phyloP scores from a whole-genome alignment of 140 eudicot genomes.

The Bidens hawaiensis region DNA sequence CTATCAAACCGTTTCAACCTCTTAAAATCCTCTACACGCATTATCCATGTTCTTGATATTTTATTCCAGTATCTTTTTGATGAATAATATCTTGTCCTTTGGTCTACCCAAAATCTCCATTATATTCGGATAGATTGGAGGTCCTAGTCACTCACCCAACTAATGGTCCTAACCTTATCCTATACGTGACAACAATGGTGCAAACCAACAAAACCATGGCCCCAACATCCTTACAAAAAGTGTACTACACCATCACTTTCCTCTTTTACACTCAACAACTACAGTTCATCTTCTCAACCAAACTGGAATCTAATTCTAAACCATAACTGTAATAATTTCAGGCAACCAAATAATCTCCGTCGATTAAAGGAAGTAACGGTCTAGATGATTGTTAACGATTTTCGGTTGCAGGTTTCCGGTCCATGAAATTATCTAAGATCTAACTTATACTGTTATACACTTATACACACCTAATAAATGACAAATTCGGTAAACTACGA shows the following conservation, averaged over 20 bases:
- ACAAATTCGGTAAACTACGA: neutral
- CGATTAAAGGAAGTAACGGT: neutral
- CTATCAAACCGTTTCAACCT: too few relatives aligned
- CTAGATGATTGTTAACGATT: neutral
- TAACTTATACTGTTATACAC: slow-evolving; percentile 7
- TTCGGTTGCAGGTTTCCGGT: neutral
- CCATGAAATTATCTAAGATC: neutral
- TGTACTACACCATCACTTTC: slow-evolving; percentile 19
- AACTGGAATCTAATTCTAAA: neutral
- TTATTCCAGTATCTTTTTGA: neutral
- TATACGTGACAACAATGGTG: slow-evolving; percentile 4
- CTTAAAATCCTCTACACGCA: neutral
- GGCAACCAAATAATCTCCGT: neutral
- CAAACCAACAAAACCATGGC: slow-evolving; percentile 13
- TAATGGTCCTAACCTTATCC: slow-evolving; percentile 20
- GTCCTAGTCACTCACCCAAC: slow-evolving; percentile 14
- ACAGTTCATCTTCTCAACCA: slow-evolving; percentile 2
- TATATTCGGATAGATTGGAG: neutral
- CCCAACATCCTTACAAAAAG: slow-evolving; percentile 6
- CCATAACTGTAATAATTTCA: neutral
- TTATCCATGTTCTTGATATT: neutral
- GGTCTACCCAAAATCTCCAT: neutral
- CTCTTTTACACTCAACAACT: neutral
- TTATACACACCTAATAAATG: neutral
- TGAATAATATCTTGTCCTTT: slow-evolving; percentile 8